These are phyloP conservation scores for Sungouiella blattae DNA, from an alignment of 805 yeast species.

Conservation along the genomic window DNA sequence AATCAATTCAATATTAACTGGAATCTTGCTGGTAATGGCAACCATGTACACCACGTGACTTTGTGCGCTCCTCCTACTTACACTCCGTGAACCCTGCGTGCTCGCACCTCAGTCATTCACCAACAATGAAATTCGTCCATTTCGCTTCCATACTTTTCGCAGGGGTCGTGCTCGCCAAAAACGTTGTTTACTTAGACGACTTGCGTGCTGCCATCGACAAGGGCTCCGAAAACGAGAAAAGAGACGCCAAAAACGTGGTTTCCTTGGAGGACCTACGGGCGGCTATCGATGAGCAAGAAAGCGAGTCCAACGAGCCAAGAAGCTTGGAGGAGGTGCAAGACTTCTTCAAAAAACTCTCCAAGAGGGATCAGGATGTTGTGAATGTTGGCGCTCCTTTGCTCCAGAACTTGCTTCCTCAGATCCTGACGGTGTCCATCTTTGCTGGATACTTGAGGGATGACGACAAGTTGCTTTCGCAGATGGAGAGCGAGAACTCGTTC, in stretches of 20 bases:
- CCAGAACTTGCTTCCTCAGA: slow-evolving; percentile 36
- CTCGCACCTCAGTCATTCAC: neutral
- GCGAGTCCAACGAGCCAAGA: slow-evolving; percentile 17
- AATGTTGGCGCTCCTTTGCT: slow-evolving; percentile 16
- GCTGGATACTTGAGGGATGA: slow-evolving; percentile 69
- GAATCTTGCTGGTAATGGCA: too few species aligned
- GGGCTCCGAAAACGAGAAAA: slow-evolving; percentile 7
- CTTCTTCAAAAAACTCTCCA: slow-evolving; percentile 2
- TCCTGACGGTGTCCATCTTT: slow-evolving; percentile 50
- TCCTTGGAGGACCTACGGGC: slow-evolving; percentile 12
- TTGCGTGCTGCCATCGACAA: slow-evolving; percentile 10
- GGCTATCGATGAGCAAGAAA: slow-evolving; percentile 6
- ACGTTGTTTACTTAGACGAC: slow-evolving; percentile 13
- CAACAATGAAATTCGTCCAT: slow-evolving; percentile 10
- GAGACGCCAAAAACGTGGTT: slow-evolving; percentile 15
- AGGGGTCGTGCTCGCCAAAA: slow-evolving; percentile 14
- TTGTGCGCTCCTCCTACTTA: neutral
- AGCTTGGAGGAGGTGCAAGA: slow-evolving; percentile 15
- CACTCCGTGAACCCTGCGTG: neutral
- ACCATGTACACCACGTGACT: too few species aligned
- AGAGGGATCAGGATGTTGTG: slow-evolving; percentile 9
- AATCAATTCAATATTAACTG: too few species aligned
- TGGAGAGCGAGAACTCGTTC: slow-evolving; percentile 43
- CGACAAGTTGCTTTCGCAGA: slow-evolving; percentile 43
- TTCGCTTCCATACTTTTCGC: slow-evolving; percentile 13